These are phyloP conservation scores for Cryptococcus amylolentus DNA, from an alignment of 1,284 basidiomycete species.

Conservation along the genomic window DNA sequence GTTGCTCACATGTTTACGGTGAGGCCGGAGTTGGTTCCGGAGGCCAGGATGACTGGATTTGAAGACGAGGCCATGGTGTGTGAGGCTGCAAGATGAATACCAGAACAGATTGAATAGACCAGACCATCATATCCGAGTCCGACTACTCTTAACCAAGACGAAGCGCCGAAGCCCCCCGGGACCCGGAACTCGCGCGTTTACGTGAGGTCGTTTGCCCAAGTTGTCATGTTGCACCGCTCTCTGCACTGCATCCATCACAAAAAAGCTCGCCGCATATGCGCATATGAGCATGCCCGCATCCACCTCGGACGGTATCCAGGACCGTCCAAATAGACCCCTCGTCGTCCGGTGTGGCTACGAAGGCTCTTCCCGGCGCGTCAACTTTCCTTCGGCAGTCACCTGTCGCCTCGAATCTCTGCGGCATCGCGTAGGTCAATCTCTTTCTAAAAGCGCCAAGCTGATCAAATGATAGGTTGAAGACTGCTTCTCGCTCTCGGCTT, in stretches of 20 bases:
- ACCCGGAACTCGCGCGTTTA: too few relatives aligned
- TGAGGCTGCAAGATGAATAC: neutral
- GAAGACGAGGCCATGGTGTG: slow-evolving; percentile 1
- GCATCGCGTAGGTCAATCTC: slow-evolving; percentile 56
- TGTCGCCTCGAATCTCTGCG: slow-evolving; percentile 70
- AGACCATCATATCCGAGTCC: too few relatives aligned
- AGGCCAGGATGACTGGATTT: neutral
- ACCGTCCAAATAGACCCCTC: slow-evolving; percentile 61
- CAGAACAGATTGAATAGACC: too few relatives aligned
- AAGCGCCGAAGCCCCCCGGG: neutral
- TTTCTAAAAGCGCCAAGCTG: neutral
- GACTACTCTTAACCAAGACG: too few relatives aligned
- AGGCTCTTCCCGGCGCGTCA: slow-evolving; percentile 66
- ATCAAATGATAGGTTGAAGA: slow-evolving; percentile 64
- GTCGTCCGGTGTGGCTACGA: slow-evolving; percentile 77
- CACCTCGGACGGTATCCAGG: slow-evolving; percentile 11
- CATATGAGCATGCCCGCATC: too few relatives aligned
- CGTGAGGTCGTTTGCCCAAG: too few relatives aligned
- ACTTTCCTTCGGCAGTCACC: slow-evolving; percentile 68
- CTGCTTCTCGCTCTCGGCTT: slow-evolving; percentile 69
- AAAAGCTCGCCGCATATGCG: too few relatives aligned
- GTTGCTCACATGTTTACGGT: slow-evolving; percentile 40
- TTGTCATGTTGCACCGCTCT: too few relatives aligned
- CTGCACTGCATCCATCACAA: too few relatives aligned
- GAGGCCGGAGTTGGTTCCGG: slow-evolving; percentile 36